Evolutionary conservation across 805 yeast genomes (phyloP).

Genomic region (Zygoascus ofunaensis): DNA sequence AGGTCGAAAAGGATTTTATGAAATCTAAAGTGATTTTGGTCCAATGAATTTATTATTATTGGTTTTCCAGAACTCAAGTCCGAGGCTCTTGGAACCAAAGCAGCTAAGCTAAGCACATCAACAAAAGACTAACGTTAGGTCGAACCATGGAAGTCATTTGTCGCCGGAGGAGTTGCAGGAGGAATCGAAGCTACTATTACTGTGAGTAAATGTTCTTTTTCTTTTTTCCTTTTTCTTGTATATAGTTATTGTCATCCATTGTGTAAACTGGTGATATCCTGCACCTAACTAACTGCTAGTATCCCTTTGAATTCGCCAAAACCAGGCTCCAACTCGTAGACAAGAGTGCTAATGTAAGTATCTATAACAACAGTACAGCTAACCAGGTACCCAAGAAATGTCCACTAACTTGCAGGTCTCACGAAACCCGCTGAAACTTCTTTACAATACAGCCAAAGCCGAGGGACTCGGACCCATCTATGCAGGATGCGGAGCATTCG

Average conservation of each 20-base stretch:
- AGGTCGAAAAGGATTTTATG: not conserved
- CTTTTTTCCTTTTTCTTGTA: too few species aligned
- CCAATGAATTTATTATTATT: too few species aligned
- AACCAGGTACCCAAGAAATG: not conserved
- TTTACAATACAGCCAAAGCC: constrained; percentile 59
- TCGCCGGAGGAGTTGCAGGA: constrained; percentile 40
- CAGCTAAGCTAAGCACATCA: too few species aligned
- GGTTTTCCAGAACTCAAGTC: too few species aligned
- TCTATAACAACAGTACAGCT: not conserved
- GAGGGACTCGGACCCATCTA: constrained; percentile 77
- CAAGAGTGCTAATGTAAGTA: constrained; percentile 16
- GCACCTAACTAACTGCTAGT: too few species aligned
- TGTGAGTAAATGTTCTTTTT: constrained; percentile 13
- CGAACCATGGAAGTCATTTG: constrained; percentile 30
- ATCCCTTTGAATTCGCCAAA: constrained; percentile 96
- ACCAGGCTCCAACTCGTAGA: constrained; percentile 72
- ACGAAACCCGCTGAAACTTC: constrained; percentile 75
- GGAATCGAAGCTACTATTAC: constrained; percentile 73
- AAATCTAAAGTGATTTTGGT: not conserved
- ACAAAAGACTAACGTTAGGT: constrained; percentile 10
- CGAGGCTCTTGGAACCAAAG: too few species aligned
- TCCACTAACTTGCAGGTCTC: constrained; percentile 38
- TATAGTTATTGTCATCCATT: too few species aligned
- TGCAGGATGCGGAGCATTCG: constrained; percentile 95
- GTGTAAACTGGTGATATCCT: too few species aligned